Base-by-base conservation (phyloP, 2,329 filamentous ascomycete genomes). In the Aspergillus calidoustus region DNA sequence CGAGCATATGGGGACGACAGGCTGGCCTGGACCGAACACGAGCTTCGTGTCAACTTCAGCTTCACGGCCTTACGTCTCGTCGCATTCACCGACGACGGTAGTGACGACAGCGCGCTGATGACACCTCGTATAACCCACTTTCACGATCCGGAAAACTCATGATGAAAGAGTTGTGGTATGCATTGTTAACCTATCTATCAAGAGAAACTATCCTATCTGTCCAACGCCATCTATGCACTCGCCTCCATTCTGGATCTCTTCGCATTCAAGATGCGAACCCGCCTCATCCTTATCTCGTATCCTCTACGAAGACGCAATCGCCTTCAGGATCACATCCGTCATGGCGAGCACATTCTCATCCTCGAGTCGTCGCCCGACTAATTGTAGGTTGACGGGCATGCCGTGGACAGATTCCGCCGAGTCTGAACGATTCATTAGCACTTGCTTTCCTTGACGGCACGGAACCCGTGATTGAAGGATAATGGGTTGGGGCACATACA, bases 311-410 rank as follows among this genome's bases (percentile, higher is more conserved):
- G 44, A 9, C 7, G 47, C 34, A 19, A 79, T 58, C 8, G 71
- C 70, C 55, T 76, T 68, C 7, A 72, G 64, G 54, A 80, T 71
- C 23, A 76, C 71, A 28, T 70, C 74, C 1, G 71, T 72, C 72
- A 79, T 76, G 54, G 78, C 76, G 34, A 80, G 56, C 1, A 72
- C 68, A 53, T 71, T 74, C 63, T 76, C 74, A 51, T 76, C 74
- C 61, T 76, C 73, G 0, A 75, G 65, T 30, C 71, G 64, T 6
- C 66, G 65, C 2, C 71, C 72, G 4, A 74, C 70, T 11, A 74
- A 57, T 51, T 76, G 74, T 51, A 76, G 53, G 22, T 62, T 70
- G 2, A 75, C 72, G 1, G 73, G 71, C 51, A 69, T 66, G 13
- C 64, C 66, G 41, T 70, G 57, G 1, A 69, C 54, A 15, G 52